Conservation (phyloP, 306 rosid species). For the Begonia peltatifolia region DNA sequence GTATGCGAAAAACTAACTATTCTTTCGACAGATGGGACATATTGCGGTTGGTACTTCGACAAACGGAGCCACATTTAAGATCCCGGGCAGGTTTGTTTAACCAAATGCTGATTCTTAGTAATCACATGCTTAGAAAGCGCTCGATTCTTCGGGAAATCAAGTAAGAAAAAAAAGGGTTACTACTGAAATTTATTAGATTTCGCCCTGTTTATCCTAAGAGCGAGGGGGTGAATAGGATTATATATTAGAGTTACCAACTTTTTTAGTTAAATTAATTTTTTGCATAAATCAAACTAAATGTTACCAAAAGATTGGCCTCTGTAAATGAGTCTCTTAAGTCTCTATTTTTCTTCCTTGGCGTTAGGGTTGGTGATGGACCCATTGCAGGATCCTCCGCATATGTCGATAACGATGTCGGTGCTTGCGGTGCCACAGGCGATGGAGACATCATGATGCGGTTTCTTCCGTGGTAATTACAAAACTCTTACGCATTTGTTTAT, state of each 20-base stretch:
- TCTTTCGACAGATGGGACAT: slow-evolving; percentile 50
- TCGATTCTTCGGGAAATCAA: too few species aligned
- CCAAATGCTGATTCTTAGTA: neutral
- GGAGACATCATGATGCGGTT: slow-evolving; percentile 94
- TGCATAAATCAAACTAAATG: too few species aligned
- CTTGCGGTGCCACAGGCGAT: slow-evolving; percentile 92
- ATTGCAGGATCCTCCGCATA: slow-evolving; percentile 80
- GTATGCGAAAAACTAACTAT: slow-evolving; percentile 6
- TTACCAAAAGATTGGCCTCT: too few species aligned
- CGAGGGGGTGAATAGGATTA: too few species aligned
- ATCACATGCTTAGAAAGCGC: too few species aligned
- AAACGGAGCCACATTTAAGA: slow-evolving; percentile 88
- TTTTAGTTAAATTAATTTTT: too few species aligned
- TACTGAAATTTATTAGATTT: too few species aligned
- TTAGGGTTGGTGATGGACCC: slow-evolving; percentile 94
- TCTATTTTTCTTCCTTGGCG: slow-evolving; percentile 11
- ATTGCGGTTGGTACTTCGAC: slow-evolving; percentile 93
- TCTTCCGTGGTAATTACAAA: slow-evolving; percentile 60
- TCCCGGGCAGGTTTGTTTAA: slow-evolving; percentile 75
- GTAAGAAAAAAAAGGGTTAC: too few species aligned
- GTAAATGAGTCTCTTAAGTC: too few species aligned
- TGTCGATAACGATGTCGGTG: slow-evolving; percentile 69
- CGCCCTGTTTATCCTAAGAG: too few species aligned
- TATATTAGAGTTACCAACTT: too few species aligned
- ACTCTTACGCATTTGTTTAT: neutral